Conservation (phyloP, 768 basidiomycete genomes). For the Hysterangium stoloniferum region DNA sequence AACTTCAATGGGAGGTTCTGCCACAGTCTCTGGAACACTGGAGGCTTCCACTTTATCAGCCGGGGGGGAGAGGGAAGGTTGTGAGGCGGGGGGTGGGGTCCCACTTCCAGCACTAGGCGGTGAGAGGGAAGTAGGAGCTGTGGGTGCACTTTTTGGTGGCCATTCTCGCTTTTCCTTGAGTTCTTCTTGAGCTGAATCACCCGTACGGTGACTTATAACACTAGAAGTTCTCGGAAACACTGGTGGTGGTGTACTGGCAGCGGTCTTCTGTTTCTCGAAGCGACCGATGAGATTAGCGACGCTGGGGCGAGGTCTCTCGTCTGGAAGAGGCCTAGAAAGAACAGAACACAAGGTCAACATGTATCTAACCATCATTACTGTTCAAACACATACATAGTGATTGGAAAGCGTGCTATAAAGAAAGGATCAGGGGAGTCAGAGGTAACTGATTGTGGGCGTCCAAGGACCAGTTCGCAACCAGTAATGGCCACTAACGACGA, state of each 20-base stretch:
- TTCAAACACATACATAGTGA: neutral
- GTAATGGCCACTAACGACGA: neutral
- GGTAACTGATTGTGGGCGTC: slow-evolving; percentile 2
- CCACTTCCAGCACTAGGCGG: slow-evolving; percentile 25
- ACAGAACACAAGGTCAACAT: neutral
- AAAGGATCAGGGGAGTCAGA: neutral
- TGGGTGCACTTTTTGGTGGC: slow-evolving; percentile 44
- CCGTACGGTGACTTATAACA: slow-evolving; percentile 53
- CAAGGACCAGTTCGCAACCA: neutral
- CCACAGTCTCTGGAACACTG: slow-evolving; percentile 19
- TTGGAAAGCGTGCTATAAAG: slow-evolving; percentile 1
- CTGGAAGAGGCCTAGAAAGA: slow-evolving; percentile 64
- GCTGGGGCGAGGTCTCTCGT: slow-evolving; percentile 79
- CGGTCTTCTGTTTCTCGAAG: slow-evolving; percentile 69
- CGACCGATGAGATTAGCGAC: slow-evolving; percentile 88
- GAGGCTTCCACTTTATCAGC: neutral
- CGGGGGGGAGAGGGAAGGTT: too few relatives aligned
- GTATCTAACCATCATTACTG: neutral
- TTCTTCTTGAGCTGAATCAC: slow-evolving; percentile 61
- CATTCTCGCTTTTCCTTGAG: slow-evolving; percentile 68
- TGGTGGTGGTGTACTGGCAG: slow-evolving; percentile 23
- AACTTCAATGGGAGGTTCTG: neutral
- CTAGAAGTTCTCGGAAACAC: slow-evolving; percentile 54
- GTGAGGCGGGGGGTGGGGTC: slow-evolving; percentile 1
- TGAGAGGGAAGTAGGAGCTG: slow-evolving; percentile 17